These are phyloP conservation scores for Tylopilus cervinicoccineus DNA, from an alignment of 768 basidiomycete genomes.

Conservation along the genomic window DNA sequence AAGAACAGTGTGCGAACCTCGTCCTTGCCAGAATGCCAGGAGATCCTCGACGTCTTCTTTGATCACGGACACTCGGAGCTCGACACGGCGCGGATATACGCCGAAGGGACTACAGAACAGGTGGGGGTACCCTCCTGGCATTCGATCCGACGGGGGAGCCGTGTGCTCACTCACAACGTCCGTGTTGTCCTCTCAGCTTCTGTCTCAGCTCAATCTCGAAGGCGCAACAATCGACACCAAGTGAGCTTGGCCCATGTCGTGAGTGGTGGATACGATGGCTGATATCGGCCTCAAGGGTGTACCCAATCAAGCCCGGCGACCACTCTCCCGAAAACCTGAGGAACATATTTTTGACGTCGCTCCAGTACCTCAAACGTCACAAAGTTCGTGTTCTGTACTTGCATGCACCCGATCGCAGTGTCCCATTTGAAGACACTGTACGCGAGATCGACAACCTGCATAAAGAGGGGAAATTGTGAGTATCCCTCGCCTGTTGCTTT, in stretches of 20 bases:
- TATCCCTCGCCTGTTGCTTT: neutral
- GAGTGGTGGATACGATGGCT: neutral
- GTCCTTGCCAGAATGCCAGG: constrained; percentile 35
- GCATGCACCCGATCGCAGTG: constrained; percentile 56
- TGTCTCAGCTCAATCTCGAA: constrained; percentile 40
- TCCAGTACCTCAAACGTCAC: constrained; percentile 41
- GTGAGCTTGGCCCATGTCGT: constrained; percentile 17
- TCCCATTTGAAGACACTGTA: constrained; percentile 54
- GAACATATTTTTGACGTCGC: constrained; percentile 43
- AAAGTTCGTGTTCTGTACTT: constrained; percentile 53
- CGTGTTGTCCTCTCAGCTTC: constrained; percentile 22
- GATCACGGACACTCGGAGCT: constrained; percentile 41
- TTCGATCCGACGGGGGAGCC: neutral
- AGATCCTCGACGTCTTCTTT: constrained; percentile 44
- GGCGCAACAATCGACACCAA: constrained; percentile 47
- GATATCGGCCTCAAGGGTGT: constrained; percentile 31
- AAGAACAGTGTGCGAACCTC: constrained; percentile 39
- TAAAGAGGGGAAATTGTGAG: constrained; percentile 54
- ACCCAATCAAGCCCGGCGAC: constrained; percentile 38
- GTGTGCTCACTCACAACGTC: neutral
- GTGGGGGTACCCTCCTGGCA: constrained; percentile 21
- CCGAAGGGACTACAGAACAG: constrained; percentile 52
- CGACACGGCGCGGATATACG: constrained; percentile 50
- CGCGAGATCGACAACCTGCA: constrained; percentile 52
- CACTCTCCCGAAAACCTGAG: constrained; percentile 40